Evolutionary conservation across 331 rosid genomes (phyloP).

Genomic region (Dryas integrifolia): DNA sequence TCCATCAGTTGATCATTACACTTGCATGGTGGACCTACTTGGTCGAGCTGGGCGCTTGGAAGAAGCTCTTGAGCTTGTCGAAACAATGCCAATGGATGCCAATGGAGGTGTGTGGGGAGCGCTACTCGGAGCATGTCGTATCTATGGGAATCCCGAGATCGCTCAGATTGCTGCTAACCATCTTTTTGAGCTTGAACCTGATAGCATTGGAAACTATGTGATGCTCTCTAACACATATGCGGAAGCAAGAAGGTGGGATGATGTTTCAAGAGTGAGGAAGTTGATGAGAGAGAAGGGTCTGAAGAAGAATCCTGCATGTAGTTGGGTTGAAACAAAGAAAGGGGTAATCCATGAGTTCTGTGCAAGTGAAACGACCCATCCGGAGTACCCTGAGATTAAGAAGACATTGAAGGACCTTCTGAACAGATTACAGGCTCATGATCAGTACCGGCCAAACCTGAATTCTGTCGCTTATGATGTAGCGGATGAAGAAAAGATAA

Average conservation of each 20-base stretch:
- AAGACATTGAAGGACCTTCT: constrained; percentile 33
- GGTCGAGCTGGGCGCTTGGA: constrained; percentile 45
- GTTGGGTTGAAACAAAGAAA: constrained; percentile 40
- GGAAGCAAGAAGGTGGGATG: constrained; percentile 41
- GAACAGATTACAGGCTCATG: constrained; percentile 29
- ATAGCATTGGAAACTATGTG: constrained; percentile 38
- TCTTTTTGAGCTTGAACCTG: constrained; percentile 44
- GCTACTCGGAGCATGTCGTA: constrained; percentile 46
- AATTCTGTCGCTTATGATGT: constrained; percentile 30
- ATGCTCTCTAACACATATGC: constrained; percentile 40
- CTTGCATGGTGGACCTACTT: constrained; percentile 43
- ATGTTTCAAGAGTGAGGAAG: constrained; percentile 35
- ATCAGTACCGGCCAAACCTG: constrained; percentile 32
- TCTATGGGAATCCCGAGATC: constrained; percentile 37
- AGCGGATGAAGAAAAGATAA: constrained; percentile 35
- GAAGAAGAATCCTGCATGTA: constrained; percentile 40
- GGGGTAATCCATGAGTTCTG: constrained; percentile 34
- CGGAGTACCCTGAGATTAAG: constrained; percentile 24
- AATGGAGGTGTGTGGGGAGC: constrained; percentile 52
- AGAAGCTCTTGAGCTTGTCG: constrained; percentile 40
- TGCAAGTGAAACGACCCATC: constrained; percentile 31
- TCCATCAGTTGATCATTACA: constrained; percentile 42
- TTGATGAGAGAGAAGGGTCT: constrained; percentile 34
- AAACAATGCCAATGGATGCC: constrained; percentile 37
- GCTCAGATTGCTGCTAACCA: constrained; percentile 41